Evolutionary conservation across 768 basidiomycete species (phyloP), one percentile per base, ranked within the genome.

Genomic region (Dentipellis sp.): DNA sequence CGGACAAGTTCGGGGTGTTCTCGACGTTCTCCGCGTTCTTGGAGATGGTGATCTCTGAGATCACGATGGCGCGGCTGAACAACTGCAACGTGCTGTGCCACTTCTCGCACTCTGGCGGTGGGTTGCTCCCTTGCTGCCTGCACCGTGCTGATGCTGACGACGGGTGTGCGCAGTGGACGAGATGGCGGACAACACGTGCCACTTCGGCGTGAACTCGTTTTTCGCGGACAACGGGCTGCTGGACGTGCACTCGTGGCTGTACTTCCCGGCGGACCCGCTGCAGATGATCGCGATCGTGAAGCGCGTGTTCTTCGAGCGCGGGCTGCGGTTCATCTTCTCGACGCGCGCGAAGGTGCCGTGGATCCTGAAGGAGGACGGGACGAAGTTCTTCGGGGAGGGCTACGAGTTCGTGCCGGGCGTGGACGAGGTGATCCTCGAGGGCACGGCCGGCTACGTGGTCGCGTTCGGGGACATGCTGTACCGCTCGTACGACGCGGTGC

Each of bases 41-140:
- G 56, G 91, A 94, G 78, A 93, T 93, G 91, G 75, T 88, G 50
- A 69, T 94, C 54, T 91, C 89, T 4, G 91, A 94, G 69, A 73
- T 92, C 52, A 93, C 91, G 10, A 94, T 93, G 91, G 91, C 91
- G n/a, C 81, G 91, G 53, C 69, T 94, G 67, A 94, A 94, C 69
- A 78, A 87, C 63, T 88, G 88, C 75, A 94, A 93, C 65, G 84
- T 93, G 9, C 78, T 94, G 21, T 85, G 78, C 64, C 91, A 94
- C 72, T 94, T 92, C 74, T 92, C 90, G 21, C 91, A 94, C 71
- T 85, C 90, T 21, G 91, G 91, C 59, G 83, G 84, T 85, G 67
- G 53, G 78, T 45, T 34, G 38, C 45, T 29, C 11, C 47, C 19
- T 14, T n/a, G 12, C 10, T n/a, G 34, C 21, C 56, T 46, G 40